Percentiles rank a stretch among this genome's conserved stretches.
Evolutionary conservation across 768 basidiomycete genomes (phyloP).

Genomic region (Russula virescens): DNA sequence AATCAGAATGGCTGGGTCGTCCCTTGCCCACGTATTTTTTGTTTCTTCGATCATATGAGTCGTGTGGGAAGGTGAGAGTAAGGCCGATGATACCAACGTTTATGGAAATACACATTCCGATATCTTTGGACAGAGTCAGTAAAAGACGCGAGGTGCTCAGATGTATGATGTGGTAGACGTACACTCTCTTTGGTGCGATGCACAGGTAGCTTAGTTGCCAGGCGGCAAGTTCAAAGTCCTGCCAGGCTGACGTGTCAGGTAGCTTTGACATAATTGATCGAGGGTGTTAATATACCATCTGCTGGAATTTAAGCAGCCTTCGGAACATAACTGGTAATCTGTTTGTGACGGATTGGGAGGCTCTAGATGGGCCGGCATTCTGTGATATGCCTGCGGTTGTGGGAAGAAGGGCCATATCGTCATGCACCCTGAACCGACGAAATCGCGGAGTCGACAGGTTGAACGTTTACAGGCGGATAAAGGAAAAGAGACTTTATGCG

Average conservation of each 20-base stretch:
- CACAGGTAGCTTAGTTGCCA: slow-evolving; percentile 96
- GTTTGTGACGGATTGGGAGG: slow-evolving; percentile 34
- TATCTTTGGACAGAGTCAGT: slow-evolving; percentile 46
- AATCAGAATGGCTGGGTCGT: slow-evolving; percentile 92
- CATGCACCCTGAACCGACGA: slow-evolving; percentile 22
- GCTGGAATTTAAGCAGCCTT: slow-evolving; percentile 72
- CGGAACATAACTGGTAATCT: slow-evolving; percentile 78
- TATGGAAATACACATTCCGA: slow-evolving; percentile 96
- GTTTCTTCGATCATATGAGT: slow-evolving; percentile 55
- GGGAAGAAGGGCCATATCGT: slow-evolving; percentile 29
- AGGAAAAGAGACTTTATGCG: neutral
- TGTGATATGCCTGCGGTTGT: slow-evolving; percentile 24
- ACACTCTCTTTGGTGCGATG: slow-evolving; percentile 90
- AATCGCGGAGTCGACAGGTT: slow-evolving; percentile 24
- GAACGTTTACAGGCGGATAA: neutral
- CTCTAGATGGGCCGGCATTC: slow-evolving; percentile 17
- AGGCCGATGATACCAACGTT: slow-evolving; percentile 51
- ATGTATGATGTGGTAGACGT: slow-evolving; percentile 28
- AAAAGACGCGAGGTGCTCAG: slow-evolving; percentile 11
- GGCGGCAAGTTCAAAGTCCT: slow-evolving; percentile 96
- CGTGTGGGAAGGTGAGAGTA: neutral
- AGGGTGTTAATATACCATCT: slow-evolving; percentile 56
- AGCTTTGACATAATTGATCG: neutral
- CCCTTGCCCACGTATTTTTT: slow-evolving; percentile 97
- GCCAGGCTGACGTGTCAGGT: slow-evolving; percentile 10